Conservation (phyloP, 192 early-diverging fungal species). For the Rhizophlyctis rosea region DNA sequence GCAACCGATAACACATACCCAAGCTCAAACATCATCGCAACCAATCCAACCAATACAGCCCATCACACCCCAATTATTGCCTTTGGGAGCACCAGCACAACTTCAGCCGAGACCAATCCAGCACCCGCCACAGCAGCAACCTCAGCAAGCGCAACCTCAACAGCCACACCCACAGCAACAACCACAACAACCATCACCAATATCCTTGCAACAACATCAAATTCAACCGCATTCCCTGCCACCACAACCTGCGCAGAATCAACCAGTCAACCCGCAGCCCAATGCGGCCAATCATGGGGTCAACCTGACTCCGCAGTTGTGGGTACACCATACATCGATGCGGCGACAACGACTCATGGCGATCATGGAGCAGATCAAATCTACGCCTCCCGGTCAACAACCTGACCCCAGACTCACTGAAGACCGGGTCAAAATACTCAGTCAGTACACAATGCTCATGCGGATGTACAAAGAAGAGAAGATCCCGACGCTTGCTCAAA, state of each 20-base stretch:
- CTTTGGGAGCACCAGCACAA: too few relatives aligned
- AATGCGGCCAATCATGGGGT: neutral
- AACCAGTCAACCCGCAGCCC: neutral
- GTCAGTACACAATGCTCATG: too few relatives aligned
- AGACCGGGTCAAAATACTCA: neutral
- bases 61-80: too few relatives aligned
- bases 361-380: neutral
- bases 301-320: too few relatives aligned
- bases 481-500: too few relatives aligned
- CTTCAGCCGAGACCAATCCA: too few relatives aligned
- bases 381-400: neutral
- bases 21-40: too few relatives aligned
- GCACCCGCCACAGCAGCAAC: neutral
- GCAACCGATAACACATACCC: too few relatives aligned
- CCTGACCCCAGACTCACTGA: neutral
- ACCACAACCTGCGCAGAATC: conserved; percentile 5
- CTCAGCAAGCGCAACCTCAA: conserved; percentile 6
- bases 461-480: too few relatives aligned
- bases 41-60: too few relatives aligned
- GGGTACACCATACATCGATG: too few relatives aligned
- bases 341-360: neutral
- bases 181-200: neutral
- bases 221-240: conserved; percentile 2
- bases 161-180: neutral
- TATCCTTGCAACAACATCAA: conserved; percentile 1